Conservation (phyloP, 371 early-diverging fungal species). For the Mucor ambiguus region DNA sequence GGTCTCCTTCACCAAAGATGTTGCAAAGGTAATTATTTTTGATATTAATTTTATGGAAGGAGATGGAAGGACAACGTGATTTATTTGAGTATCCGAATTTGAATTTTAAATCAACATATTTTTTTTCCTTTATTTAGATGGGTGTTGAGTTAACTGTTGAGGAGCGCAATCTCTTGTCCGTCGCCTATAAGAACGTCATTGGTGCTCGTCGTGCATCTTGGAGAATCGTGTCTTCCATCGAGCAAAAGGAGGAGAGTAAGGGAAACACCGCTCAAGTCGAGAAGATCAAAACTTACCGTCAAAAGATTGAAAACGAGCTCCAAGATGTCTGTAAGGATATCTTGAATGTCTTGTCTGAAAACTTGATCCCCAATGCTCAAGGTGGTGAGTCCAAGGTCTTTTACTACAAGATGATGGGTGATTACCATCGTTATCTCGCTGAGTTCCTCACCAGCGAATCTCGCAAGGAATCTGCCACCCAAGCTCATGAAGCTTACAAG, state of each 20-base stretch:
- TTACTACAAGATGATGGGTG: conserved; percentile 95
- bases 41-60: background rate
- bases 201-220: conserved; percentile 99
- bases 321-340: conserved; percentile 96
- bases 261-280: conserved; percentile 82
- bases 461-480: conserved; percentile 86
- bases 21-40: conserved; percentile 52
- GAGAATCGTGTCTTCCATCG: conserved; percentile 99
- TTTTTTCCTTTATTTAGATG: conserved; percentile 26
- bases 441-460: conserved; percentile 93
- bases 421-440: conserved; percentile 99
- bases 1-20: conserved; percentile 93
- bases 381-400: conserved; percentile 98
- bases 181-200: conserved; percentile 99
- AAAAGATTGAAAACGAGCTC: conserved; percentile 93
- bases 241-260: conserved; percentile 97
- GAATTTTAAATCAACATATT: background rate
- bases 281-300: conserved; percentile 91
- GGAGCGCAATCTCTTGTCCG: conserved; percentile 98
- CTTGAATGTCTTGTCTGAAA: conserved; percentile 86
- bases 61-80: conserved; percentile 2
- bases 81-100: conserved; percentile 5
- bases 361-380: conserved; percentile 85
- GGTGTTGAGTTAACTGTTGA: conserved; percentile 89
- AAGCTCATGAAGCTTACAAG: conserved; percentile 97